Base-by-base conservation (phyloP, 2,329 filamentous ascomycete species). In the Sporothrix protearum region DNA sequence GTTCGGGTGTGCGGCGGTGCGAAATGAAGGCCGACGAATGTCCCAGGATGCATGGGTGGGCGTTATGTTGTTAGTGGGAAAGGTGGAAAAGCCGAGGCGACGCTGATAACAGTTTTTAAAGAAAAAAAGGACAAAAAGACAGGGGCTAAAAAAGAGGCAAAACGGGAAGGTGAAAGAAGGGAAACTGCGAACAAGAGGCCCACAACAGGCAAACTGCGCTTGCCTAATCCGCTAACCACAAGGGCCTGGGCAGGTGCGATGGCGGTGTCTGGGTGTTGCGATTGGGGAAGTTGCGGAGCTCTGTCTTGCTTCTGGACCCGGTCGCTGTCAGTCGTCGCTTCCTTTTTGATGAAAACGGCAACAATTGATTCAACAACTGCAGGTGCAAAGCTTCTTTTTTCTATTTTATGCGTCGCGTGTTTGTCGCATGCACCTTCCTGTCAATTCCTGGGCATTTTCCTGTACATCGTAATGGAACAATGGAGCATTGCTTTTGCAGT, bases 1-100 rank as follows among this genome's bases (percentile, higher is more conserved):
- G 42, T 42, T 33, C 10, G 30, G 33, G 33, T 36, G 33, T 53
- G n/a, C 7, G n/a, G 10, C 2, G 25, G 25, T 33, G 63, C 6
- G 51, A 61, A 59, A 70, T 30, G 12, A 19, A 47, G 19, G 39
- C 39, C 36, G 49, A 66, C 63, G 33, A 66, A 66, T 49, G 22
- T 57, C 42, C 42, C 16, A 45, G 42, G 25, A 30, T 39, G 28
- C 45, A 51, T 28, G 45, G 22, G 42, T 25, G 28, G 42, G 33
- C 25, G 33, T 30, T 49, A n/a, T n/a, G n/a, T 10, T 66, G 63
- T 67, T 67, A 47, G 55, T 61, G 22, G 45, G 12, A 42, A 28
- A 64, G 10, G 39, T 45, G 59, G 42, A 33, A 49, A 33, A 49
- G 63, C 42, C 36, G 39, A 30, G 63, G 63, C 14, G 42, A 25